phyloP scores from a whole-genome alignment of 1,139 yeast genomes.

The Yamadazyma songkhlaensis region DNA sequence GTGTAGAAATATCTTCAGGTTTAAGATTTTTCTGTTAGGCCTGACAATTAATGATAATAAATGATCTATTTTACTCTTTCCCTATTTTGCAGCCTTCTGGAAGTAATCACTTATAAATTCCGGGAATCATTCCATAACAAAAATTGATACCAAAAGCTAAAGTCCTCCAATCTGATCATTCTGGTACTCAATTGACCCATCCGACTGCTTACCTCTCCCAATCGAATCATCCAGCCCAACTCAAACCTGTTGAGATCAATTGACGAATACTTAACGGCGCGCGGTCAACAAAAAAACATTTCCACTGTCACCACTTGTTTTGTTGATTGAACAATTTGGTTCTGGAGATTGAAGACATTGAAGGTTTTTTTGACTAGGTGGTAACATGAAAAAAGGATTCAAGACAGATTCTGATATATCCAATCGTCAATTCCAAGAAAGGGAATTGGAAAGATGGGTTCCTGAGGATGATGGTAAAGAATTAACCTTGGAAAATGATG shows the following conservation, averaged over 20 bases:
- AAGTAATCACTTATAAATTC: too few species aligned
- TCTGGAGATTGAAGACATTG: too few species aligned
- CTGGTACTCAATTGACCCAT: too few species aligned
- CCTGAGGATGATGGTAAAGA: conserved; percentile 51
- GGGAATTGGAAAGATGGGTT: conserved; percentile 83
- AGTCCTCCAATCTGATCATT: too few species aligned
- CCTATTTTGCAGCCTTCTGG: too few species aligned
- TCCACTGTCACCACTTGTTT: not conserved
- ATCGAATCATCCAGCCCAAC: too few species aligned
- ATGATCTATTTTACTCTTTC: too few species aligned
- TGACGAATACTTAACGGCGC: conserved; percentile 3
- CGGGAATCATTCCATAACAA: too few species aligned
- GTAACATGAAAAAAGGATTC: conserved; percentile 32
- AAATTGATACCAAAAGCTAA: too few species aligned
- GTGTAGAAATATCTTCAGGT: conserved; percentile 13
- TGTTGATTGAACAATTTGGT: too few species aligned
- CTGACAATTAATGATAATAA: not conserved
- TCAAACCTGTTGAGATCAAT: conserved; percentile 18
- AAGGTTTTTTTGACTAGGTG: too few species aligned
- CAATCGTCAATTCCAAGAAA: conserved; percentile 45
- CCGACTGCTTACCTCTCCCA: too few species aligned
- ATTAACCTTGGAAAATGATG: conserved; percentile 45
- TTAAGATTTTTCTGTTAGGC: conserved; percentile 13
- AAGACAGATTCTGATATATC: conserved; percentile 87
- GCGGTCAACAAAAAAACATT: conserved; percentile 8